phyloP scores from a whole-genome alignment of 2,329 filamentous ascomycete genomes.

The Endocalyx cinctus region DNA sequence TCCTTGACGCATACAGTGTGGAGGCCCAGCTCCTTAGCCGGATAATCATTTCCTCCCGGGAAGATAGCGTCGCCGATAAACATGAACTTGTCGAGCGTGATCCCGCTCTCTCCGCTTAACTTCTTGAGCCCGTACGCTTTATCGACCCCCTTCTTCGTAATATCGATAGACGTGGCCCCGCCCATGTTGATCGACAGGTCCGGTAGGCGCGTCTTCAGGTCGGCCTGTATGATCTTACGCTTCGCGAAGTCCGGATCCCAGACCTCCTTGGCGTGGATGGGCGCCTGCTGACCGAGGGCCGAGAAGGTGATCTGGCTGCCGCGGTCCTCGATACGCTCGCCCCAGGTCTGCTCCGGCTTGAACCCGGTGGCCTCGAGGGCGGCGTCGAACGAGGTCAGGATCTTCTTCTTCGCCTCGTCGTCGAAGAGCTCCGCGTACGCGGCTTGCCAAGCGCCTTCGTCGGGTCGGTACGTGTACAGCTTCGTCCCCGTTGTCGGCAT shows the following conservation, averaged over 20 bases:
- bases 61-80: slow-evolving; percentile 38
- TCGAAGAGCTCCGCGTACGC: slow-evolving; percentile 35
- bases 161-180: slow-evolving; percentile 35
- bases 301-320: slow-evolving; percentile 38
- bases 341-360: slow-evolving; percentile 33
- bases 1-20: slow-evolving; percentile 16
- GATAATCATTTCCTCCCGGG: slow-evolving; percentile 35
- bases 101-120: slow-evolving; percentile 22
- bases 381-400: slow-evolving; percentile 29
- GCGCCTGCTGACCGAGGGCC: slow-evolving; percentile 35
- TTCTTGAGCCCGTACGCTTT: slow-evolving; percentile 29
- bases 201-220: slow-evolving; percentile 30
- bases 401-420: slow-evolving; percentile 22
- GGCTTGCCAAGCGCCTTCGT: slow-evolving; percentile 22
- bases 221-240: slow-evolving; percentile 32
- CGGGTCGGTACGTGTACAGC: slow-evolving; percentile 29
- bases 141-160: slow-evolving; percentile 34
- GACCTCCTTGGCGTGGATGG: slow-evolving; percentile 28
- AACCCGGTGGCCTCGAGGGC: slow-evolving; percentile 33
- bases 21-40: slow-evolving; percentile 27
- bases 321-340: slow-evolving; percentile 34
- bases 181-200: slow-evolving; percentile 36
- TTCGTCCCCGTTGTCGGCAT: slow-evolving; percentile 38
- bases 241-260: slow-evolving; percentile 37
- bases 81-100: slow-evolving; percentile 32